Conservation (phyloP, 805 yeast genomes). For the Torulaspora maleeae region DNA sequence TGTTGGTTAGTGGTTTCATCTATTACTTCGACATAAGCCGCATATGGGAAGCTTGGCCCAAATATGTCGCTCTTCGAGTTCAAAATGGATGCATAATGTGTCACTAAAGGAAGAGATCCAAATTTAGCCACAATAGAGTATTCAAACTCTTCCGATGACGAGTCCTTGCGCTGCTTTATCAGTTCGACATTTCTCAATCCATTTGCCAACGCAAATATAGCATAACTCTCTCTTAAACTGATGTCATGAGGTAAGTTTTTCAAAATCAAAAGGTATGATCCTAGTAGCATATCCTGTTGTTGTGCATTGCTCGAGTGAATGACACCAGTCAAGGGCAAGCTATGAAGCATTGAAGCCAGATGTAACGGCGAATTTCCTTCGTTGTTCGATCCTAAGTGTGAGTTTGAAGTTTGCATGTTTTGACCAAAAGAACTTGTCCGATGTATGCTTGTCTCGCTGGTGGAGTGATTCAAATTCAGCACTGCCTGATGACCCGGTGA, state of each 20-base stretch:
- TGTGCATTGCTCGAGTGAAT: conserved; percentile 6
- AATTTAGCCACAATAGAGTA: conserved; percentile 45
- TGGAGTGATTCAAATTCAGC: conserved; percentile 13
- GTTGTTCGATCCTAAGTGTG: conserved; percentile 3
- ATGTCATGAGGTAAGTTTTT: conserved; percentile 61
- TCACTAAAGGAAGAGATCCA: conserved; percentile 42
- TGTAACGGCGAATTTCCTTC: conserved; percentile 30
- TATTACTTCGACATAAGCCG: conserved; percentile 39
- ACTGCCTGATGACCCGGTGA: conserved; percentile 23
- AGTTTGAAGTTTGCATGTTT: conserved; percentile 3
- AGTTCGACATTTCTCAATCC: conserved; percentile 54
- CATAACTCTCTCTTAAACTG: conserved; percentile 58
- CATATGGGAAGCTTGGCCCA: conserved; percentile 45
- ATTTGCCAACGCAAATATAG: conserved; percentile 64
- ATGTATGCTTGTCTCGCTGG: conserved; percentile 15
- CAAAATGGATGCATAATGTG: conserved; percentile 40
- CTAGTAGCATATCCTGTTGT: conserved; percentile 14
- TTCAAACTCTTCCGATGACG: conserved; percentile 14
- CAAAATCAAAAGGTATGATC: conserved; percentile 39
- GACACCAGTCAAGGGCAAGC: conserved; percentile 22
- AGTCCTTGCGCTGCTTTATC: conserved; percentile 27
- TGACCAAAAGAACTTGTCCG: conserved; percentile 5
- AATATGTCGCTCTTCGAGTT: conserved; percentile 42
- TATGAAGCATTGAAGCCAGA: conserved; percentile 31
- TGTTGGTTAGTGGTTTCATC: conserved; percentile 35